These are phyloP conservation scores for Cladophialophora exuberans DNA, from an alignment of 2,329 filamentous ascomycete genomes.

Conservation along the genomic window DNA sequence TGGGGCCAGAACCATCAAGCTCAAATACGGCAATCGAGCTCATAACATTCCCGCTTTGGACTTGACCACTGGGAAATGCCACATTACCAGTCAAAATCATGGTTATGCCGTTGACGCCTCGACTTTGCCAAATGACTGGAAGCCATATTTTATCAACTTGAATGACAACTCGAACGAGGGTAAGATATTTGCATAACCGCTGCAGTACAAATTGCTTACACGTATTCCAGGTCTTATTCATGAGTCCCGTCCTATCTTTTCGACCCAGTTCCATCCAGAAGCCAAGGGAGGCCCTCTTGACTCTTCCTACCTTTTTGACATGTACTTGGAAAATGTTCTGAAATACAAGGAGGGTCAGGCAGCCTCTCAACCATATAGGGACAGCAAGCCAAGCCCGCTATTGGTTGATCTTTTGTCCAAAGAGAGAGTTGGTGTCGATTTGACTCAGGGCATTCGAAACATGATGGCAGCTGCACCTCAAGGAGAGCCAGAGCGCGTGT, in stretches of 20 bases:
- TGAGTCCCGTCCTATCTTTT: slow-evolving; percentile 94
- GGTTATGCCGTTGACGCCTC: slow-evolving; percentile 90
- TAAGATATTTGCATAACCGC: slow-evolving; percentile 35
- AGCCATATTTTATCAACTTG: slow-evolving; percentile 97
- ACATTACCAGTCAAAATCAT: slow-evolving; percentile 98
- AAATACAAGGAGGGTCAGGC: slow-evolving; percentile 84
- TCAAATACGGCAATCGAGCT: slow-evolving; percentile 98
- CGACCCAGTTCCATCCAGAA: slow-evolving; percentile 97
- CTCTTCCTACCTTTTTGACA: slow-evolving; percentile 93
- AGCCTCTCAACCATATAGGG: slow-evolving; percentile 70
- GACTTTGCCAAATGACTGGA: slow-evolving; percentile 84
- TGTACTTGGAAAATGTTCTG: slow-evolving; percentile 87
- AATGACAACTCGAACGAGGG: slow-evolving; percentile 98
- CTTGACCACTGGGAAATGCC: slow-evolving; percentile 92
- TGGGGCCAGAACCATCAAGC: slow-evolving; percentile 89
- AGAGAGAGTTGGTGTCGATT: slow-evolving; percentile 89
- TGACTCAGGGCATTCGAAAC: slow-evolving; percentile 60
- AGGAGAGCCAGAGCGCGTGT: slow-evolving; percentile 28
- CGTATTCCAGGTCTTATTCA: slow-evolving; percentile 74
- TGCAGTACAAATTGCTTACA: slow-evolving; percentile 6
- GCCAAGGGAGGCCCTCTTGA: slow-evolving; percentile 97
- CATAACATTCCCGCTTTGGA: slow-evolving; percentile 98
- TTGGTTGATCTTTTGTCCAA: slow-evolving; percentile 89
- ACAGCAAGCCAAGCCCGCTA: slow-evolving; percentile 84
- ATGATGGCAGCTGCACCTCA: slow-evolving; percentile 34